Conservation (phyloP, 2,329 filamentous ascomycete species). For the Phaeophleospora eucalypticola region DNA sequence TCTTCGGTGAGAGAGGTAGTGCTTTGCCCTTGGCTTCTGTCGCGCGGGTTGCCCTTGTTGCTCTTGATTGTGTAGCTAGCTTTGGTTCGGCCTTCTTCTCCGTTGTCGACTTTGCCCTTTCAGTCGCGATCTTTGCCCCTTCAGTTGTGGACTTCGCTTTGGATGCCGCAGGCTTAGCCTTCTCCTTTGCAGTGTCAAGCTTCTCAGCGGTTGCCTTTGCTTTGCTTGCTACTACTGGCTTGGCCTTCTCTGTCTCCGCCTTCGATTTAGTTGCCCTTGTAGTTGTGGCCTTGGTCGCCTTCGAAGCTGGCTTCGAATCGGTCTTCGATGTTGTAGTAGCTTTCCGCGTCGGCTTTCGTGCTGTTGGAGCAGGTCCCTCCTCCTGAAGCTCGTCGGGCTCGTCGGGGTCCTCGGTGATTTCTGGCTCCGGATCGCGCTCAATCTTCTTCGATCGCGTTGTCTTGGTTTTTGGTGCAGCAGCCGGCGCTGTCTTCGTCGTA, state of each 20-base stretch:
- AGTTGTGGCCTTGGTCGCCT: too few relatives aligned
- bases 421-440: slow-evolving; percentile 9
- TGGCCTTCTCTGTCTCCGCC: not conserved
- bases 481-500: slow-evolving; percentile 21
- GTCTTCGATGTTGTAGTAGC: not conserved
- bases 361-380: slow-evolving; percentile 7
- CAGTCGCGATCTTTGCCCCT: slow-evolving; percentile 3
- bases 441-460: slow-evolving; percentile 22
- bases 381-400: slow-evolving; percentile 15
- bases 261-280: too few relatives aligned
- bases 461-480: slow-evolving; percentile 11
- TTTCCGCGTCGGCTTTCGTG: not conserved
- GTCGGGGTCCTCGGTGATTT: slow-evolving; percentile 8
- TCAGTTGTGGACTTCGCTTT: too few relatives aligned
- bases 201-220: too few relatives aligned
- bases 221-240: not conserved
- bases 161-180: too few relatives aligned
- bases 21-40: slow-evolving; percentile 23
- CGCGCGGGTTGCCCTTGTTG: slow-evolving; percentile 20
- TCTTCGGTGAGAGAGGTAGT: slow-evolving; percentile 33
- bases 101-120: slow-evolving; percentile 10
- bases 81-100: slow-evolving; percentile 2
- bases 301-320: not conserved
- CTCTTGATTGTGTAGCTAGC: slow-evolving; percentile 6
- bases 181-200: too few relatives aligned